A percentile compares a stretch with the other conserved stretches of the same genome.
phyloP scores from a whole-genome alignment of 306 rosid genomes.

The Gynostemma pentaphyllum region DNA sequence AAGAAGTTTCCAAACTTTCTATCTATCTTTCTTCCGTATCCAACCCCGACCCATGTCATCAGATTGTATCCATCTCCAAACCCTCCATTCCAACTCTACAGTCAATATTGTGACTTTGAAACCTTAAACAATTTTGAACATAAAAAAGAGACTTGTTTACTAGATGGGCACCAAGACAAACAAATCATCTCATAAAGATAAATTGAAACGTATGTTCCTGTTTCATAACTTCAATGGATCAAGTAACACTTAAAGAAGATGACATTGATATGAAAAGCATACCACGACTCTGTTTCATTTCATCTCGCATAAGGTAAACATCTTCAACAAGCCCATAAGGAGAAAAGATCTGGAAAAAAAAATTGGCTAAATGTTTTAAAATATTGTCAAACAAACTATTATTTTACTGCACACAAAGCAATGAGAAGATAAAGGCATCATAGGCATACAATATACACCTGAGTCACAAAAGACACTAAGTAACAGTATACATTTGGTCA shows the following conservation, averaged over 20 bases:
- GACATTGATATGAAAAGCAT: constrained; percentile 20
- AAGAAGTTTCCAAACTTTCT: no score
- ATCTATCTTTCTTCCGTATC: no score
- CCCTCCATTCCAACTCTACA: background rate
- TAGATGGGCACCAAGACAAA: background rate
- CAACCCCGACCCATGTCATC: no score
- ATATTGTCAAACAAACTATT: background rate
- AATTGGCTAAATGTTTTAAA: constrained; percentile 16
- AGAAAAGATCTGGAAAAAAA: constrained; percentile 58
- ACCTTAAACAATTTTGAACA: no score
- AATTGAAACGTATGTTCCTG: background rate
- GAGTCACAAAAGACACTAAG: background rate
- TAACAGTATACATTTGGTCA: background rate
- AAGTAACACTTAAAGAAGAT: constrained; percentile 5
- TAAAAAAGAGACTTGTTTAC: no score
- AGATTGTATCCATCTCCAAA: no score
- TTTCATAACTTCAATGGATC: background rate
- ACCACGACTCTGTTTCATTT: constrained; percentile 89
- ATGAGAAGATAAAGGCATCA: background rate
- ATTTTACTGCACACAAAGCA: background rate
- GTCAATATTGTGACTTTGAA: background rate
- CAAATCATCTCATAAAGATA: background rate
- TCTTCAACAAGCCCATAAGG: constrained; percentile 86
- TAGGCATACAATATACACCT: no score
- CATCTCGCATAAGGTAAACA: constrained; percentile 97